Percentiles rank a stretch among this genome's conserved stretches.
Conservation (phyloP, 2,329 filamentous ascomycete species). For the Colletotrichum karsti region DNA sequence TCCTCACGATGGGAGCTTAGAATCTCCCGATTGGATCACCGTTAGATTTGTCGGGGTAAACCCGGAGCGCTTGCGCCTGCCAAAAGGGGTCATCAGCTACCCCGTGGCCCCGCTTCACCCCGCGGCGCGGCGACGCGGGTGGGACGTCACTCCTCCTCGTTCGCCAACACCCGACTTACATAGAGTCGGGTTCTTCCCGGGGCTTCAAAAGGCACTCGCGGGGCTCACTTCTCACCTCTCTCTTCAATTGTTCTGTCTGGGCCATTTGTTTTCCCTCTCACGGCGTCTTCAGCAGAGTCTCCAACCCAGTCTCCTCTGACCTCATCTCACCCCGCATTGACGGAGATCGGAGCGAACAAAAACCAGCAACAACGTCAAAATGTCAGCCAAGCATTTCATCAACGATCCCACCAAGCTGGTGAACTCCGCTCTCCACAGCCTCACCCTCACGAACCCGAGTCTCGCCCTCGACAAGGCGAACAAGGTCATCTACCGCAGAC, state of each 20-base stretch:
- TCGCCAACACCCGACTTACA: conserved; percentile 16
- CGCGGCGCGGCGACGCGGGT: conserved; percentile 14
- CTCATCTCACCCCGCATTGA: background rate
- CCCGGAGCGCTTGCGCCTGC: conserved; percentile 21
- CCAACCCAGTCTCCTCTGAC: background rate
- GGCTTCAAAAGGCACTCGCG: background rate
- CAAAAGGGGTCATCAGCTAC: background rate
- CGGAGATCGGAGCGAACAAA: background rate
- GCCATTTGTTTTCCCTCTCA: background rate
- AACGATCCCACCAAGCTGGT: conserved; percentile 84
- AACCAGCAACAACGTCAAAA: conserved; percentile 32
- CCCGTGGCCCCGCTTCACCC: conserved; percentile 23
- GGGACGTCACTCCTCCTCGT: conserved; percentile 9
- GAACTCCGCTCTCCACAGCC: conserved; percentile 75
- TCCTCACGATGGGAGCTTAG: conserved; percentile 2
- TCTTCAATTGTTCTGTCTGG: background rate
- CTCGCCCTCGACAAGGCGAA: conserved; percentile 80
- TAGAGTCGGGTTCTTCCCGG: conserved; percentile 18
- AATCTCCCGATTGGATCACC: conserved; percentile 10
- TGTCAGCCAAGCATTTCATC: conserved; percentile 85
- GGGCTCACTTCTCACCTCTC: conserved; percentile 4
- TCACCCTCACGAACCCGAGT: conserved; percentile 86
- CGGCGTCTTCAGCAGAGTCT: background rate
- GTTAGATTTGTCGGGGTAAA: background rate
- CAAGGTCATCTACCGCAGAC: conserved; percentile 85